Conservation (phyloP, 371 early-diverging fungal species). For the Mortierella sp. region DNA sequence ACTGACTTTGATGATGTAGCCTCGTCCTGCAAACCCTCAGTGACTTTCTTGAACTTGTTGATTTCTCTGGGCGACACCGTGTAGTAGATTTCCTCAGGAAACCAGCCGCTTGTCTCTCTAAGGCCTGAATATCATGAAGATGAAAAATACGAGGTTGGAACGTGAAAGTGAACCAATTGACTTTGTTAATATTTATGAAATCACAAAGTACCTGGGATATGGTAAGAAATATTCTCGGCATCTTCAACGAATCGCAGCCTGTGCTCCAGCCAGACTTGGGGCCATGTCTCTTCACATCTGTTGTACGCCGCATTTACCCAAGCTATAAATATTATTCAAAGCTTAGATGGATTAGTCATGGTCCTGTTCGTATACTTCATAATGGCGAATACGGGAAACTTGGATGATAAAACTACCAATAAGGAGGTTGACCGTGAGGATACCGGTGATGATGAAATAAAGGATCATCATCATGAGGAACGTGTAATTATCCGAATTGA, state of each 20-base stretch:
- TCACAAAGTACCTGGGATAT: conserved; percentile 15
- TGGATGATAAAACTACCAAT: conserved; percentile 27
- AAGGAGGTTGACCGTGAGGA: conserved; percentile 39
- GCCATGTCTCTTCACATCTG: conserved; percentile 23
- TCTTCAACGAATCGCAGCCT: conserved; percentile 20
- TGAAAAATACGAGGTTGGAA: too few species aligned
- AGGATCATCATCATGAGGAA: conserved; percentile 41
- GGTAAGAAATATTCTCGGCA: conserved; percentile 32
- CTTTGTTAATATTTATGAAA: too few species aligned
- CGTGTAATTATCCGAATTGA: background rate
- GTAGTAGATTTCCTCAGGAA: too few species aligned
- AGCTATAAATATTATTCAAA: conserved; percentile 7
- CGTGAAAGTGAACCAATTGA: too few species aligned
- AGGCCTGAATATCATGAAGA: too few species aligned
- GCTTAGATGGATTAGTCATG: background rate
- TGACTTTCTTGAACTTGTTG: too few species aligned
- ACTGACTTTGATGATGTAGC: too few species aligned
- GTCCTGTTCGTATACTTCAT: background rate
- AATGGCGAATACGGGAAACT: background rate
- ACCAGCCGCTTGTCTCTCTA: too few species aligned
- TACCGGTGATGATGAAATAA: conserved; percentile 37
- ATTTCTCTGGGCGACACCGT: too few species aligned
- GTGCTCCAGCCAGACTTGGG: conserved; percentile 25
- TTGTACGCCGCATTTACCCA: conserved; percentile 26
- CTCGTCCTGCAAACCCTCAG: too few species aligned